These are phyloP conservation scores for Aspergillus kassunensis DNA, from an alignment of 495 filamentous ascomycete species.

Conservation along the genomic window DNA sequence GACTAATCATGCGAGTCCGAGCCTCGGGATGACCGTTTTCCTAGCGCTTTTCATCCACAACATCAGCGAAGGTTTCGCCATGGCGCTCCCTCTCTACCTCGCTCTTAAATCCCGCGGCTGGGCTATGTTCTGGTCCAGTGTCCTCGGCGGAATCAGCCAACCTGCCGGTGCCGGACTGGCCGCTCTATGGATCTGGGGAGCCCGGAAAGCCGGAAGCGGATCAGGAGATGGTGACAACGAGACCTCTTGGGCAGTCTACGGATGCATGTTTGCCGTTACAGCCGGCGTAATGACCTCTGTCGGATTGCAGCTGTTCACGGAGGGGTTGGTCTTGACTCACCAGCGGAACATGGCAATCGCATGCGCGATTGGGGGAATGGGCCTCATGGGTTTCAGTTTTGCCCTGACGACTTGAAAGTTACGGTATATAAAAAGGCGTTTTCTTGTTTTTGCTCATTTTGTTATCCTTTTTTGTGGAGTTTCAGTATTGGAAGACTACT, in stretches of 20 bases:
- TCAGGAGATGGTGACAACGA: constrained; percentile 35
- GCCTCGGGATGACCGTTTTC: constrained; percentile 85
- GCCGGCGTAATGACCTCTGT: constrained; percentile 95
- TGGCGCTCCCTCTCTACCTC: constrained; percentile 87
- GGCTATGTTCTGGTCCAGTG: constrained; percentile 78
- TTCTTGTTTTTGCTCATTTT: too few relatives aligned
- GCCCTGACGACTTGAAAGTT: constrained; percentile 62
- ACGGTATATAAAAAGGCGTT: background rate
- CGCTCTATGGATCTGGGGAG: constrained; percentile 72
- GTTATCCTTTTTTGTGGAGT: background rate
- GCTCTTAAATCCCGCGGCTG: constrained; percentile 70
- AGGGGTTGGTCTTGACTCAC: constrained; percentile 79
- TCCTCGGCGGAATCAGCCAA: constrained; percentile 83
- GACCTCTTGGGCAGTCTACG: constrained; percentile 72
- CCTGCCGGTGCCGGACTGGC: constrained; percentile 82
- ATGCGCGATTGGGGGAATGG: constrained; percentile 89
- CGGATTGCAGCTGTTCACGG: constrained; percentile 81
- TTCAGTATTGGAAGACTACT: background rate
- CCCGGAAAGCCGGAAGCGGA: constrained; percentile 47
- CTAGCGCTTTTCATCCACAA: constrained; percentile 96
- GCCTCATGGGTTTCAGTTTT: constrained; percentile 77
- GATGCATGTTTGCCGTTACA: constrained; percentile 81
- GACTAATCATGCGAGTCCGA: constrained; percentile 90
- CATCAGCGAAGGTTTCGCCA: constrained; percentile 92
- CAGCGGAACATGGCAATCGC: constrained; percentile 72